phyloP scores from a whole-genome alignment of 495 filamentous ascomycete species.

The Chaetomidium leptoderma region DNA sequence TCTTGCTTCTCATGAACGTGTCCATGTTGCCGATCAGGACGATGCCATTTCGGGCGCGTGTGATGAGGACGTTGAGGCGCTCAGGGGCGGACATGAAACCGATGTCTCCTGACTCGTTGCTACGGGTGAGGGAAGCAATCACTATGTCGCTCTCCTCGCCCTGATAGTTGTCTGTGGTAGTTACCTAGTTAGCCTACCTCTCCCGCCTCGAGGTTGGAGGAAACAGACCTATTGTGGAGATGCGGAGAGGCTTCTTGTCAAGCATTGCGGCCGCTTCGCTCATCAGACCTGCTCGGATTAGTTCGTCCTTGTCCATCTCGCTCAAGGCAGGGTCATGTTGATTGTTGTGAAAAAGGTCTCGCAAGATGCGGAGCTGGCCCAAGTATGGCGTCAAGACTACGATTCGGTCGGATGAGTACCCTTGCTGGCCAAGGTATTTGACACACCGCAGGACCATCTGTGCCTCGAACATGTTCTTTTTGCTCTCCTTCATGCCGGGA shows the following conservation, averaged over 20 bases:
- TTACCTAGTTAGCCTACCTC: not conserved
- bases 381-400: constrained; percentile 73
- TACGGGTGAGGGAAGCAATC: constrained; percentile 61
- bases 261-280: constrained; percentile 50
- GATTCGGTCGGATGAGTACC: constrained; percentile 62
- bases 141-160: constrained; percentile 78
- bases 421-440: constrained; percentile 70
- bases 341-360: constrained; percentile 44
- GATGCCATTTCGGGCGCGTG: constrained; percentile 60
- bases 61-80: constrained; percentile 68
- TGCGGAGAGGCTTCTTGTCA: constrained; percentile 48
- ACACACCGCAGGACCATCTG: constrained; percentile 64
- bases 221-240: constrained; percentile 63
- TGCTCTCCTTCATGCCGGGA: constrained; percentile 45
- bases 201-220: not conserved
- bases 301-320: constrained; percentile 65
- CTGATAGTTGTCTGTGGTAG: constrained; percentile 65
- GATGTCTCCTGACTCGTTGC: constrained; percentile 60
- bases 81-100: constrained; percentile 71
- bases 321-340: constrained; percentile 57
- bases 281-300: constrained; percentile 62
- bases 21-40: constrained; percentile 69
- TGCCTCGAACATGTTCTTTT: constrained; percentile 65
- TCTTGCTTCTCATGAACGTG: constrained; percentile 61
- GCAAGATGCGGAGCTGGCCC: constrained; percentile 61